A percentile compares a stretch with the other conserved stretches of the same genome.
These are phyloP conservation scores for Polysphondylium violaceum DNA, from an alignment of 78 protist species.

Conservation along the genomic window DNA sequence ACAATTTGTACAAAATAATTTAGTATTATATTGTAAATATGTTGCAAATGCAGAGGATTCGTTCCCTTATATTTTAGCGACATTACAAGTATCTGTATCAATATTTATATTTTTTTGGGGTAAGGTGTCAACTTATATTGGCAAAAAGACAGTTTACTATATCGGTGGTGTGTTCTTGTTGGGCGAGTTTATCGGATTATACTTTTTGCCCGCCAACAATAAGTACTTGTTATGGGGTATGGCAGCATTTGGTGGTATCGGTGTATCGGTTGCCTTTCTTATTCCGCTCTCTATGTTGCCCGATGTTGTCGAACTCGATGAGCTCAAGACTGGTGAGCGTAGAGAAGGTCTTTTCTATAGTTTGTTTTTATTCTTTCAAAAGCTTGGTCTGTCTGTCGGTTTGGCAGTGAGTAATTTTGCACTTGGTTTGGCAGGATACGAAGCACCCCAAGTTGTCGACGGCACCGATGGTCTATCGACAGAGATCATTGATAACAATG, in stretches of 20 bases:
- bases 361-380: conserved; percentile 74
- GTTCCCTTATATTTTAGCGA: conserved; percentile 71
- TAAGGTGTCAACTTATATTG: conserved; percentile 38
- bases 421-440: conserved; percentile 54
- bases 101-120: conserved; percentile 63
- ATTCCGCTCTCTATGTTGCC: conserved; percentile 80
- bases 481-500: conserved; percentile 57
- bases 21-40: conserved; percentile 66
- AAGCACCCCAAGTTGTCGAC: conserved; percentile 16
- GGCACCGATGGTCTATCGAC: conserved; percentile 23
- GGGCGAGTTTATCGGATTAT: conserved; percentile 13
- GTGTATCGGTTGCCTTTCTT: conserved; percentile 66
- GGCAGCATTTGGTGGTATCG: conserved; percentile 62
- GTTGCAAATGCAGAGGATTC: conserved; percentile 52
- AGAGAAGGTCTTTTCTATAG: conserved; percentile 81
- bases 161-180: conserved; percentile 74
- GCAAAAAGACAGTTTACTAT: conserved; percentile 67
- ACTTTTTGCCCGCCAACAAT: conserved; percentile 23
- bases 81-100: conserved; percentile 18
- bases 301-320: conserved; percentile 78
- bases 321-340: conserved; percentile 79
- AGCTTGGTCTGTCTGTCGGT: conserved; percentile 73
- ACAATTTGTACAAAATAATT: conserved; percentile 79
- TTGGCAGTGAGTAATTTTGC: conserved; percentile 51
- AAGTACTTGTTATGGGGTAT: conserved; percentile 43